Base-by-base conservation (phyloP, 352 stramenopile species). In the Pythium guiyangense region DNA sequence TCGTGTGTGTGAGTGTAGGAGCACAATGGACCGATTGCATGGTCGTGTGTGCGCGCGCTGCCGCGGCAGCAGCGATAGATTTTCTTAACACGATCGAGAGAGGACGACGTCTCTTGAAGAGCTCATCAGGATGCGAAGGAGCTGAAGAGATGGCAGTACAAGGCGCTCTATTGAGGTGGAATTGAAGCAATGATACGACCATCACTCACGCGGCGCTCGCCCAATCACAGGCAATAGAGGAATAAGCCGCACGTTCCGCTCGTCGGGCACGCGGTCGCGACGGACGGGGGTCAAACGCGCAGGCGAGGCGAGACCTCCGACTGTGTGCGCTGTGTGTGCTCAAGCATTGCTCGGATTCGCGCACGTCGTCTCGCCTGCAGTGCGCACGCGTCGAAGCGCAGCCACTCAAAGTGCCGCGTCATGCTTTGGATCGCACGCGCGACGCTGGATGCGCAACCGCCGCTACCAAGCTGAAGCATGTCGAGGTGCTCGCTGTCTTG, bases 371-470 rank as follows among this genome's bases (percentile, higher is more conserved):
- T 20, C 42, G 18, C 42, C 42, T 47, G 9, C 4, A 3, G 10
- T 14, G 10, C 18, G 42, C 15, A 25, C 42, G 5, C 42, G 42
- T n/a, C 1, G 18, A n/a, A 34, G 49, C 29, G 8, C 47, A 45
- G 11, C 47, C 52, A 52, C 8, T n/a, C 27, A 18, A 48, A 52
- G n/a, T 56, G 56, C 18, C 46, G 48, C 48, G n/a, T 25, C 53
- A 1, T 73, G 64, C 81, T 82, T 85, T 63, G n/a, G 20, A 10
- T n/a, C 37, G 9, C 42, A 11, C 26, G 20, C 15, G 6, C 22
- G 49, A 47, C 26, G 20, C 15, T 22, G 17, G 49, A 47, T 29
- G n/a, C 20, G 42, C 20, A 22, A 14, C 15, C 42, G 20, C 20
- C 22, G 1, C n/a, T 22, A 0, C 2, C 9, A 27, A 27, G 6